phyloP scores from a whole-genome alignment of 2,329 filamentous ascomycete species.

The Cordyceps pruinosa region DNA sequence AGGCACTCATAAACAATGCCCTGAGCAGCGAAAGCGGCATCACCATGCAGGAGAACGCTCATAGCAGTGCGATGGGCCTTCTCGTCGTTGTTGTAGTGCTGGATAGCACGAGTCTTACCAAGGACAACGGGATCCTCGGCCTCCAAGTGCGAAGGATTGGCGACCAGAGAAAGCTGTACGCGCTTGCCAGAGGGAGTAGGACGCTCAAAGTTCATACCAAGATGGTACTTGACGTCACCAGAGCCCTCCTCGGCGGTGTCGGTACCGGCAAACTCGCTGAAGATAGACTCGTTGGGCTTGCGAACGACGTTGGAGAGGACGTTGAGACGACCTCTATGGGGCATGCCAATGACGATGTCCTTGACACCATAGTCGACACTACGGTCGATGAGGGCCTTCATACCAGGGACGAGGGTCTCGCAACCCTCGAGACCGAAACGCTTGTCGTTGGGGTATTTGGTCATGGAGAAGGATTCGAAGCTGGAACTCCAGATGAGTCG shows the following conservation, averaged over 20 bases:
- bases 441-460: constrained; percentile 99
- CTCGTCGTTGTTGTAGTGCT: constrained; percentile 98
- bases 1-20: constrained; percentile 98
- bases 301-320: constrained; percentile 97
- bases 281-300: constrained; percentile 99
- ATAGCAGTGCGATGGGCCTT: constrained; percentile 82
- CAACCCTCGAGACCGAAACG: constrained; percentile 97
- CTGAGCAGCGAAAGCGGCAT: constrained; percentile 93
- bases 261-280: constrained; percentile 92
- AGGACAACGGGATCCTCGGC: constrained; percentile 97
- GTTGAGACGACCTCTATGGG: constrained; percentile 95
- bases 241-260: constrained; percentile 87
- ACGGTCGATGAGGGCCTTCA: constrained; percentile 98
- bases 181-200: constrained; percentile 97
- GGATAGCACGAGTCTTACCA: constrained; percentile 93
- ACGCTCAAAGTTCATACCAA: constrained; percentile 99
- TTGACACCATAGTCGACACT: constrained; percentile 98
- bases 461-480: constrained; percentile 91
- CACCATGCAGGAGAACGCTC: constrained; percentile 92
- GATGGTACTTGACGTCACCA: constrained; percentile 97
- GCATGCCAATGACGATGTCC: constrained; percentile 99
- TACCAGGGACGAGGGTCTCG: constrained; percentile 92
- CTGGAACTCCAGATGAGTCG: constrained; percentile 97
- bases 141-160: constrained; percentile 96
- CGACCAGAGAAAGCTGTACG: constrained; percentile 96